Conservation (phyloP, 192 early-diverging fungal species). For the Rhizophagus sp. region DNA sequence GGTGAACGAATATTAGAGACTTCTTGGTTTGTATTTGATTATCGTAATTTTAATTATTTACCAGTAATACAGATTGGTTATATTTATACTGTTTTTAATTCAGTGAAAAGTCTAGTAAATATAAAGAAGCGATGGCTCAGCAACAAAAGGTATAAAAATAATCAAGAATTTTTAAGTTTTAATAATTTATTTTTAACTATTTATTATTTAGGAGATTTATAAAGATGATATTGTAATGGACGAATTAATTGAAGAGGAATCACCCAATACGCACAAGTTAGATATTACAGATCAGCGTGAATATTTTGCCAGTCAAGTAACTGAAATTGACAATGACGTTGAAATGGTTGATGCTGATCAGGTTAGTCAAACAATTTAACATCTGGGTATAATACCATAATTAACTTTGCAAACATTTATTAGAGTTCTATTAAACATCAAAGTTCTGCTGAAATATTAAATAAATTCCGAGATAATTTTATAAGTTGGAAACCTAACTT, state of each 20-base stretch:
- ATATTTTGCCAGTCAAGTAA: slow-evolving; percentile 76
- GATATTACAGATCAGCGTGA: slow-evolving; percentile 74
- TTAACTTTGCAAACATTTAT: background rate
- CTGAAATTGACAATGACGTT: slow-evolving; percentile 31
- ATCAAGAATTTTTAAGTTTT: background rate
- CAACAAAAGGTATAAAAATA: background rate
- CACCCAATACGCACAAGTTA: slow-evolving; percentile 54
- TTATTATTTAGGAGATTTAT: slow-evolving; percentile 35
- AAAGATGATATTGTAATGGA: slow-evolving; percentile 65
- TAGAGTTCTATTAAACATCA: background rate
- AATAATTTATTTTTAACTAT: background rate
- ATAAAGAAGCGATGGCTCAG: background rate
- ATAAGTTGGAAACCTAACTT: slow-evolving; percentile 35
- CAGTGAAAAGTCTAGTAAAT: background rate
- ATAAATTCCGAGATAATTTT: slow-evolving; percentile 24
- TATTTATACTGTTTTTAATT: slow-evolving; percentile 7
- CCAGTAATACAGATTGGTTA: background rate
- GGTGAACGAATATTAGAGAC: slow-evolving; percentile 76
- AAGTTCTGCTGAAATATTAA: background rate
- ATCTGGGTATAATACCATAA: background rate
- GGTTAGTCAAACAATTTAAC: slow-evolving; percentile 2
- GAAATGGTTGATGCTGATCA: slow-evolving; percentile 27
- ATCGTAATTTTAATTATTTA: background rate
- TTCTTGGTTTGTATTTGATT: slow-evolving; percentile 20
- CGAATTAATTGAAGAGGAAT: slow-evolving; percentile 61